A percentile compares a stretch with the other conserved stretches of the same genome.
Evolutionary conservation across 108 stramenopile species (phyloP).

Genomic region (Nannochloropsis oceanica): DNA sequence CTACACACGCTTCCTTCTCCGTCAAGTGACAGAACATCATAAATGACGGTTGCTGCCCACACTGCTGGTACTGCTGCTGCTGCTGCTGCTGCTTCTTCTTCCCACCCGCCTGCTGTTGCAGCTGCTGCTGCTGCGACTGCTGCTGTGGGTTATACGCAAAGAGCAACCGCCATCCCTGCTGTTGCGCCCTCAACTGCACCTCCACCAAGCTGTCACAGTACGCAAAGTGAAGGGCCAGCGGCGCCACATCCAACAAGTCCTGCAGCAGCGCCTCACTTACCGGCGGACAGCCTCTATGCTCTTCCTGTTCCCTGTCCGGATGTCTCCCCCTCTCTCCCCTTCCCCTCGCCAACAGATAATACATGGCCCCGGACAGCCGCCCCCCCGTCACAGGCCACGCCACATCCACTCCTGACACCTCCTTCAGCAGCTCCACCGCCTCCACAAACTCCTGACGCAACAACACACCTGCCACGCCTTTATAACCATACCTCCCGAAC

Average conservation of each 20-base stretch:
- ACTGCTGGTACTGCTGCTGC: no score
- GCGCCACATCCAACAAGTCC: slow-evolving; percentile 51
- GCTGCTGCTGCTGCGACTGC: slow-evolving; percentile 25
- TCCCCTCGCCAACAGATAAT: slow-evolving; percentile 78
- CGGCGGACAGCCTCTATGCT: not conserved
- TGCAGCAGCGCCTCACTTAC: not conserved
- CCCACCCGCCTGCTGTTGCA: no score
- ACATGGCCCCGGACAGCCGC: slow-evolving; percentile 84
- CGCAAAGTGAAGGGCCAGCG: slow-evolving; percentile 71
- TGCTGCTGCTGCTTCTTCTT: no score
- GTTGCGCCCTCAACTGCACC: slow-evolving; percentile 72
- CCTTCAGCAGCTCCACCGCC: slow-evolving; percentile 69
- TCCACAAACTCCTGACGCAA: slow-evolving; percentile 76
- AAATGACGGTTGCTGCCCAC: slow-evolving; percentile 37
- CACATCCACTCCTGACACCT: slow-evolving; percentile 57
- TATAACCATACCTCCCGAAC: slow-evolving; percentile 66
- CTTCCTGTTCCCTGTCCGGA: slow-evolving; percentile 61
- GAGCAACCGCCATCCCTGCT: slow-evolving; percentile 65
- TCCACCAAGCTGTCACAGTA: slow-evolving; percentile 69
- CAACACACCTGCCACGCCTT: slow-evolving; percentile 74
- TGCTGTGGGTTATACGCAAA: slow-evolving; percentile 40
- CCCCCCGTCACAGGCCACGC: slow-evolving; percentile 73
- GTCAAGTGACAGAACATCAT: not conserved
- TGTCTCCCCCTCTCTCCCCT: slow-evolving; percentile 63
- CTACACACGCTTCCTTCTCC: not conserved